These are phyloP conservation scores for Fraxinus ornus DNA, from an alignment of 305 asterid genomes.

Conservation along the genomic window DNA sequence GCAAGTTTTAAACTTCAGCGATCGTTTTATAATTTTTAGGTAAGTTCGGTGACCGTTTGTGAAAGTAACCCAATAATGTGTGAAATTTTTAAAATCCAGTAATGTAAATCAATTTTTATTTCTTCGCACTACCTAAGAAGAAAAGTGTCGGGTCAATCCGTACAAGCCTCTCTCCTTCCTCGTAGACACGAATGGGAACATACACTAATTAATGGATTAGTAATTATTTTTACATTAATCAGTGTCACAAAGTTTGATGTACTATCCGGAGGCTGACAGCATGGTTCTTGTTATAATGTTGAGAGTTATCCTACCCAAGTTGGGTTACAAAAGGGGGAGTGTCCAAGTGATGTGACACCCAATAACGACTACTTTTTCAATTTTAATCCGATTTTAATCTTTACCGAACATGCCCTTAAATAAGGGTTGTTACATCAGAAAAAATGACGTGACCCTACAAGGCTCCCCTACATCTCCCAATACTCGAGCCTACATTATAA, in stretches of 20 bases:
- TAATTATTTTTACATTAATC: background rate
- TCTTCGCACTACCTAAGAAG: background rate
- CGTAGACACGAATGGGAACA: conserved; percentile 4
- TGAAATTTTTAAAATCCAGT: background rate
- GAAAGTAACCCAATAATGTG: background rate
- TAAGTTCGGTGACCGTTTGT: too few relatives aligned
- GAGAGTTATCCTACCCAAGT: too few relatives aligned
- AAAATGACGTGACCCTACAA: background rate
- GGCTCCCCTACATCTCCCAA: background rate
- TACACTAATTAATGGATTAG: too few relatives aligned
- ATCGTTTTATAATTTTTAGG: too few relatives aligned
- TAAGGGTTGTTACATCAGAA: background rate
- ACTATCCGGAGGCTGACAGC: background rate
- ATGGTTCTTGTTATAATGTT: background rate
- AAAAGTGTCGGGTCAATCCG: conserved; percentile 33
- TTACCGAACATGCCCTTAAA: background rate
- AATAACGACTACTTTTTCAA: too few relatives aligned
- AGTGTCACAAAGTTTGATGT: background rate
- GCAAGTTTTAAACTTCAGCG: too few relatives aligned
- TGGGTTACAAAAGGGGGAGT: too few relatives aligned
- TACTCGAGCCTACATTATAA: too few relatives aligned
- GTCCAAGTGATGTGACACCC: too few relatives aligned
- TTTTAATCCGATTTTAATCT: too few relatives aligned
- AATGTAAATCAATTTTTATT: background rate
- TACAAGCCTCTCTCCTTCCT: conserved; percentile 24